Evolutionary conservation across 2,329 filamentous ascomycete species (phyloP), one percentile per base, ranked within the genome.

Genomic region (Alternaria novae-zelandiae): DNA sequence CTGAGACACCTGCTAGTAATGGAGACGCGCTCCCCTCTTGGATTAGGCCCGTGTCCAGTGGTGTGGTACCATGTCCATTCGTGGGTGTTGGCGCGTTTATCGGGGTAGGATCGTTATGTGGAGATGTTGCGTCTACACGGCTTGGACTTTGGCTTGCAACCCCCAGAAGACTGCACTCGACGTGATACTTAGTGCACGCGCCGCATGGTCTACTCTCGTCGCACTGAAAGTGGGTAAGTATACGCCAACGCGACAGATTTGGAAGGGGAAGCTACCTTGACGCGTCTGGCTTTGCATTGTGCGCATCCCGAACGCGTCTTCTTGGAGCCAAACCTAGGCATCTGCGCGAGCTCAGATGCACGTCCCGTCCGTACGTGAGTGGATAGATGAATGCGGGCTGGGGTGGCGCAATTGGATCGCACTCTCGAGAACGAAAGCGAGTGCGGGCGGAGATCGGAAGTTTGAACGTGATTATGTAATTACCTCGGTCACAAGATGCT

Each of bases 171-270:
- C 75, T 78, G 62, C 75, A 78, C 45, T 72, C 69, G 6, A 72
- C 75, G 36, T 67, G 63, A 61, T 78, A 73, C 59, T 66, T 70
- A 6, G 66, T 63, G 57, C 75, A 78, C 41, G 72, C 71, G 54
- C 67, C 67, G 46, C 74, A 77, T 26, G 74, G 72, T 13, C 68
- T 64, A 44, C 70, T 71, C 62, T 78, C 74, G 30, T 77, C 74
- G 62, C 75, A 78, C 75, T 77, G 21, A 10, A 26, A 46, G 20
- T n/a, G 59, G 12, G 49, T 67, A 7, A 65, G 59, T 43, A 50
- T 28, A 43, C 44, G 55, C 17, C 28, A 43, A 43, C 41, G 20
- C 21, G 46, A 30, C 23, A 30, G 25, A 23, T 11, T 20, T 15
- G 6, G 46, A n/a, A 32, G 17, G 47, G 26, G 1, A 51, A 44